Conservation (phyloP, 1,284 basidiomycete genomes). For the Boletus hoseneyae region DNA sequence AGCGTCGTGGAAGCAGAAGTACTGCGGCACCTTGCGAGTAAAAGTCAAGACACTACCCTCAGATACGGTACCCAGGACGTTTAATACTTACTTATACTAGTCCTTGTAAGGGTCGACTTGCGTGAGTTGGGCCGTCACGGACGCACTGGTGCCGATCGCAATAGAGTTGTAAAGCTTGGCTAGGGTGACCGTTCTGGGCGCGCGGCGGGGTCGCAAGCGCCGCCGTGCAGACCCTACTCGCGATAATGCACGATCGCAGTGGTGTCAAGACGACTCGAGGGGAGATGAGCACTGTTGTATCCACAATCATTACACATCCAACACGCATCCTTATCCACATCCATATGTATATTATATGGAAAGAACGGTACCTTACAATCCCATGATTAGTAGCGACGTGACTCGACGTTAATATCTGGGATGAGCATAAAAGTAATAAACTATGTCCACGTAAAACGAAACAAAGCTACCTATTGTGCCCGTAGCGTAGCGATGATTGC, state of each 20-base stretch:
- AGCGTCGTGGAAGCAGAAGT: constrained; percentile 1
- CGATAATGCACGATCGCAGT: not conserved
- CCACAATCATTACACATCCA: not conserved
- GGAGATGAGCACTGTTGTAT: not conserved
- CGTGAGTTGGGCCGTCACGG: not conserved
- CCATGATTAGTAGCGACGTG: constrained; percentile 18
- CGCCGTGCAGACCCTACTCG: not conserved
- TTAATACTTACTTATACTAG: constrained; percentile 4
- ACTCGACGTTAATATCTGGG: constrained; percentile 16
- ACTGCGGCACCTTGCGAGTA: not conserved
- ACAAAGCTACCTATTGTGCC: constrained; percentile 18
- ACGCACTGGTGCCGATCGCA: not conserved
- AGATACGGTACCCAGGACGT: not conserved
- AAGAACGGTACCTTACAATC: constrained; percentile 18
- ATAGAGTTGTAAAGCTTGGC: not conserved
- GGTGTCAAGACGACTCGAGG: not conserved
- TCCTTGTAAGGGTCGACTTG: constrained; percentile 1
- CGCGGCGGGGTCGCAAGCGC: constrained; percentile 2
- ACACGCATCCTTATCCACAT: constrained; percentile 4
- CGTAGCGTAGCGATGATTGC: constrained; percentile 11
- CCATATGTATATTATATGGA: constrained; percentile 10
- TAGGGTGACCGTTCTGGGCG: not conserved
- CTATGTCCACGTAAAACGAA: constrained; percentile 23
- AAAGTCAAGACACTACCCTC: not conserved
- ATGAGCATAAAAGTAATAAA: constrained; percentile 29